These are phyloP conservation scores for Coniochaeta sp. DNA, from an alignment of 2,329 filamentous ascomycete genomes.

Conservation along the genomic window DNA sequence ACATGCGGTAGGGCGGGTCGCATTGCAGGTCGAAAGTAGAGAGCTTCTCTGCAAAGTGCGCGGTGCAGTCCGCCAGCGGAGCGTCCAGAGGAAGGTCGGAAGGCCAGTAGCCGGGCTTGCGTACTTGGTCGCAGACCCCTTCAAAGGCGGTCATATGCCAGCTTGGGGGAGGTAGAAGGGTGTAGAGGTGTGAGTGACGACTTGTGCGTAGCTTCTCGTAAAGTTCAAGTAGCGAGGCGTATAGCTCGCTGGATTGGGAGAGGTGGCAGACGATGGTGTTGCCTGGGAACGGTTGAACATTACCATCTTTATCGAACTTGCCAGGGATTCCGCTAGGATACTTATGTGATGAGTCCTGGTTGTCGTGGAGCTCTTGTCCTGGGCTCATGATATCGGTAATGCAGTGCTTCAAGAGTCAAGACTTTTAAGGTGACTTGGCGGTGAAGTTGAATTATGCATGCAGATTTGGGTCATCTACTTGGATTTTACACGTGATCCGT, in stretches of 20 bases:
- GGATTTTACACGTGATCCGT: no score
- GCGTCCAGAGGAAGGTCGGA: constrained; percentile 7
- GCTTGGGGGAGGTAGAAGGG: constrained; percentile 15
- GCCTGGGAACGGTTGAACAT: constrained; percentile 16
- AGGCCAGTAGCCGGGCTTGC: constrained; percentile 14
- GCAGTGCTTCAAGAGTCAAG: no score
- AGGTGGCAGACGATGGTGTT: constrained; percentile 19
- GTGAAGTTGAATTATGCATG: no score
- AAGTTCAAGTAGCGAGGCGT: constrained; percentile 12
- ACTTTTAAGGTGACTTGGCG: no score
- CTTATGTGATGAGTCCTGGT: not conserved
- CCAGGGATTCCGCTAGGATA: constrained; percentile 13
- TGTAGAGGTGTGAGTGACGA: constrained; percentile 10
- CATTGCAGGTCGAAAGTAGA: constrained; percentile 8
- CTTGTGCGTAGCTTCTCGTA: constrained; percentile 10
- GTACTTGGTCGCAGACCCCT: constrained; percentile 15
- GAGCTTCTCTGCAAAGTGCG: constrained; percentile 10
- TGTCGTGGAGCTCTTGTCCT: not conserved
- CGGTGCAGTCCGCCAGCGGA: constrained; percentile 9
- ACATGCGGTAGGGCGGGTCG: constrained; percentile 12
- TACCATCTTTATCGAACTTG: constrained; percentile 16
- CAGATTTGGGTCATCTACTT: no score
- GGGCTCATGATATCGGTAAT: not conserved
- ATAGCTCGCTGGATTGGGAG: constrained; percentile 7
- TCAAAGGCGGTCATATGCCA: constrained; percentile 22